phyloP scores from a whole-genome alignment of 352 stramenopile genomes.

The Phytophthora lateralis region DNA sequence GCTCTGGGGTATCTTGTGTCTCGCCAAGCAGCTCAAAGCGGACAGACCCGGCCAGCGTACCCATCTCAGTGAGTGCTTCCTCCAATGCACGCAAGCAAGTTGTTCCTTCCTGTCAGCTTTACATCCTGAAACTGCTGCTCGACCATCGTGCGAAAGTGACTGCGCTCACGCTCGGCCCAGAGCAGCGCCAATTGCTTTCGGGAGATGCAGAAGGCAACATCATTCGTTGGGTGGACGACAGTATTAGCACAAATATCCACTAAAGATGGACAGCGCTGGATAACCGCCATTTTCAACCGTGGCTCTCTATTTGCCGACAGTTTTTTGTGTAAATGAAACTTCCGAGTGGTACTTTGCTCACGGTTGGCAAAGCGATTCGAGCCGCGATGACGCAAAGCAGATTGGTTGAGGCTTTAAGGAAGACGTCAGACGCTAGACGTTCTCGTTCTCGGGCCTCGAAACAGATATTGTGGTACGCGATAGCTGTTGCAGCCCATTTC shows the following conservation, averaged over 20 bases:
- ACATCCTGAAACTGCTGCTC: slow-evolving; percentile 76
- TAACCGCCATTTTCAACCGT: slow-evolving; percentile 10
- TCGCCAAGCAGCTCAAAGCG: slow-evolving; percentile 11
- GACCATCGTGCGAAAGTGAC: slow-evolving; percentile 71
- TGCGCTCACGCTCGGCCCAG: slow-evolving; percentile 50
- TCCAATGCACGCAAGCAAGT: slow-evolving; percentile 40
- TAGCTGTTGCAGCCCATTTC: background rate
- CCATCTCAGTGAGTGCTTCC: slow-evolving; percentile 10
- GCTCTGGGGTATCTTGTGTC: background rate
- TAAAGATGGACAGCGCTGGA: slow-evolving; percentile 22
- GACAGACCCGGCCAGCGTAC: background rate
- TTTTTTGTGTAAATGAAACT: slow-evolving; percentile 26
- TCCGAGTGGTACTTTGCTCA: background rate
- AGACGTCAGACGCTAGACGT: background rate
- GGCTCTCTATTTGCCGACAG: slow-evolving; percentile 23
- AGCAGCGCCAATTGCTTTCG: slow-evolving; percentile 76
- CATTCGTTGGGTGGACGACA: slow-evolving; percentile 86
- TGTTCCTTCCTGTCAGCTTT: slow-evolving; percentile 70
- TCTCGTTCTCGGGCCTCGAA: background rate
- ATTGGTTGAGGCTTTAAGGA: background rate
- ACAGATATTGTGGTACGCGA: background rate
- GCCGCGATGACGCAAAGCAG: background rate
- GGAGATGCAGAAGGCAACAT: slow-evolving; percentile 69
- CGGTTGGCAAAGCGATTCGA: background rate
- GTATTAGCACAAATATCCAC: slow-evolving; percentile 61